These are phyloP conservation scores for Aspergillus terreus DNA, from an alignment of 2,329 filamentous ascomycete genomes.

Conservation along the genomic window DNA sequence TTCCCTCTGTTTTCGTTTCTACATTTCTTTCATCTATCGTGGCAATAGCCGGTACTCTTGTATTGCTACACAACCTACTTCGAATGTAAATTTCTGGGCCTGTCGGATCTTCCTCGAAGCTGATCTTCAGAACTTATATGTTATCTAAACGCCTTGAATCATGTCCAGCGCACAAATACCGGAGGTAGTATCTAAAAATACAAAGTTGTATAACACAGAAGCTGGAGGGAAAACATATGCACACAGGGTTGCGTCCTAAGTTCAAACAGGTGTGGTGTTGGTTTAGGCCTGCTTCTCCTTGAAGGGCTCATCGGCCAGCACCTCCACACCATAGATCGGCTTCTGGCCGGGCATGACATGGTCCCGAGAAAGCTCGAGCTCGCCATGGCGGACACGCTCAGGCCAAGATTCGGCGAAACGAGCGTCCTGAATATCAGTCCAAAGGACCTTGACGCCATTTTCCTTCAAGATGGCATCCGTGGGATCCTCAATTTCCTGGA, in stretches of 20 bases:
- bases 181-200: slow-evolving; percentile 20
- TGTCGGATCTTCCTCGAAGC: not conserved
- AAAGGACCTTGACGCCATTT: slow-evolving; percentile 42
- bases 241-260: not conserved
- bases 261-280: not conserved
- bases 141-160: slow-evolving; percentile 16
- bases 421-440: slow-evolving; percentile 45
- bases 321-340: slow-evolving; percentile 13
- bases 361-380: slow-evolving; percentile 33
- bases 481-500: slow-evolving; percentile 22
- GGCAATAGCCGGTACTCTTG: slow-evolving; percentile 6
- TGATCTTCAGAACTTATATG: slow-evolving; percentile 3
- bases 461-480: slow-evolving; percentile 22
- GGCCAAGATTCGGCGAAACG: slow-evolving; percentile 42
- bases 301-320: slow-evolving; percentile 22
- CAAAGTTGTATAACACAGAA: slow-evolving; percentile 14
- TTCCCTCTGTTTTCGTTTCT: not conserved
- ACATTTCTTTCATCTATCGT: not conserved
- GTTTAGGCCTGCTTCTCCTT: slow-evolving; percentile 21
- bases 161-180: slow-evolving; percentile 8
- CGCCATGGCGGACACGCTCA: slow-evolving; percentile 40
- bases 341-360: slow-evolving; percentile 35
- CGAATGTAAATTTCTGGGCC: slow-evolving; percentile 11
- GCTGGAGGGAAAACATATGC: slow-evolving; percentile 3
- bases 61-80: slow-evolving; percentile 13